Conservation (phyloP, 2,329 filamentous ascomycete genomes). For the Paraphaeosphaeria minitans region DNA sequence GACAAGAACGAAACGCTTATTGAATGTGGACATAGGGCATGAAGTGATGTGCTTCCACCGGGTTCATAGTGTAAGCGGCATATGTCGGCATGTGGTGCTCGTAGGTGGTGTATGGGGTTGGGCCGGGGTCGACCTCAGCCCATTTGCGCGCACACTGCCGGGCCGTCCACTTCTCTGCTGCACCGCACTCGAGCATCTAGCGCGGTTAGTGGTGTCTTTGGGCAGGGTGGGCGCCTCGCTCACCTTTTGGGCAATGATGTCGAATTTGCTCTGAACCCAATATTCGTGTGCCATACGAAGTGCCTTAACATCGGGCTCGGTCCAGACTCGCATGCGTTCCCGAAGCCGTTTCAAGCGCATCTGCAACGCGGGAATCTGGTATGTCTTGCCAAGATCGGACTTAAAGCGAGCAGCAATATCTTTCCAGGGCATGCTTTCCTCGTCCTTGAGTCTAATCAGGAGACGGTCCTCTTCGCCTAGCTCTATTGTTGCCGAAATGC, state of each 20-base stretch:
- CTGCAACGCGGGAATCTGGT: conserved; percentile 59
- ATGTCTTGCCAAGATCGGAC: conserved; percentile 54
- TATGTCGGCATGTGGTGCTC: conserved; percentile 41
- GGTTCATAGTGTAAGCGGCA: conserved; percentile 44
- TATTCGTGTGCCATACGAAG: conserved; percentile 58
- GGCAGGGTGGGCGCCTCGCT: neutral
- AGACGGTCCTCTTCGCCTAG: conserved; percentile 58
- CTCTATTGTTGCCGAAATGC: conserved; percentile 43
- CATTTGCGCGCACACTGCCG: conserved; percentile 58
- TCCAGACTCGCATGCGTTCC: conserved; percentile 58
- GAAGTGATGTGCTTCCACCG: conserved; percentile 39
- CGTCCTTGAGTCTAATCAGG: conserved; percentile 58
- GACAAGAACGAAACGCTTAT: conserved; percentile 16
- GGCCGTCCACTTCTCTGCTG: conserved; percentile 57
- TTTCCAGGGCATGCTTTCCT: conserved; percentile 60
- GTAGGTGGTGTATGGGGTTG: conserved; percentile 41
- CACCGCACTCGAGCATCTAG: conserved; percentile 59
- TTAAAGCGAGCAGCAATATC: conserved; percentile 59
- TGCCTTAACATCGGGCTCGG: conserved; percentile 56
- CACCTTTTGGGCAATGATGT: conserved; percentile 59
- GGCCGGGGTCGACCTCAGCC: conserved; percentile 51
- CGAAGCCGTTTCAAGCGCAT: conserved; percentile 60
- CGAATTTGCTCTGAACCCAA: conserved; percentile 60
- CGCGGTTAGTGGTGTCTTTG: conserved; percentile 16
- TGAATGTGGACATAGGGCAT: conserved; percentile 40